phyloP scores from a whole-genome alignment of 352 stramenopile species.

The Phytophthora pisi region DNA sequence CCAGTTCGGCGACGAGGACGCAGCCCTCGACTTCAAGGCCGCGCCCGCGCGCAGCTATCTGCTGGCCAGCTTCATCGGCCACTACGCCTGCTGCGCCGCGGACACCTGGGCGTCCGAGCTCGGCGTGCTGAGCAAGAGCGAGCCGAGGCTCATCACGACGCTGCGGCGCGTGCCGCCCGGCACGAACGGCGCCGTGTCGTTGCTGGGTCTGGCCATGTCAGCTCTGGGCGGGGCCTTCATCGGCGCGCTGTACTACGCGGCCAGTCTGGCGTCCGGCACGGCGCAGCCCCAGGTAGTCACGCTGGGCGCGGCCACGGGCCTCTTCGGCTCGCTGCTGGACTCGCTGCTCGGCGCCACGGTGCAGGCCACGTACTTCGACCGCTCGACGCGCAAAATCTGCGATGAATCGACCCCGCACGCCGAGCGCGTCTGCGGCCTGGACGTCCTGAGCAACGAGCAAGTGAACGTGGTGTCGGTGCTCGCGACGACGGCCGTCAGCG shows the following conservation, averaged over 20 bases:
- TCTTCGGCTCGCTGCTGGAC: slow-evolving; percentile 83
- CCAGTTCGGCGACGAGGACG: slow-evolving; percentile 48
- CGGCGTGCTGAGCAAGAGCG: slow-evolving; percentile 83
- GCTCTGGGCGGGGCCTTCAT: slow-evolving; percentile 89
- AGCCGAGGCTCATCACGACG: slow-evolving; percentile 90
- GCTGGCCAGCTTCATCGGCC: slow-evolving; percentile 85
- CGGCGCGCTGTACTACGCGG: slow-evolving; percentile 71
- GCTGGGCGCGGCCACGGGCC: slow-evolving; percentile 59
- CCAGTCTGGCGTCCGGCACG: slow-evolving; percentile 43
- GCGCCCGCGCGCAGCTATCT: slow-evolving; percentile 51
- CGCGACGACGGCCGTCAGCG: slow-evolving; percentile 56
- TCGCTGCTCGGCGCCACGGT: slow-evolving; percentile 85
- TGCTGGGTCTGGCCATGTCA: slow-evolving; percentile 81
- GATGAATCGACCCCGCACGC: slow-evolving; percentile 24
- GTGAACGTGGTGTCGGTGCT: slow-evolving; percentile 77
- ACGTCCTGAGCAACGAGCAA: slow-evolving; percentile 74
- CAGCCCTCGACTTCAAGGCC: slow-evolving; percentile 42
- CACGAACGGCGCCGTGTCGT: slow-evolving; percentile 95
- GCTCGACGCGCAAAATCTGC: slow-evolving; percentile 64
- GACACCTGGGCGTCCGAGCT: slow-evolving; percentile 97
- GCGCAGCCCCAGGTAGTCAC: slow-evolving; percentile 57
- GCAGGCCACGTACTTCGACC: slow-evolving; percentile 78
- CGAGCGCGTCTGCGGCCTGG: slow-evolving; percentile 32
- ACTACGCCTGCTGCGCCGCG: slow-evolving; percentile 93
- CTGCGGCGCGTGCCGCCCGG: slow-evolving; percentile 82